Evolutionary conservation across 2,329 filamentous ascomycete genomes (phyloP), one percentile per base, ranked within the genome.

Genomic region (Talaromyces sp.): DNA sequence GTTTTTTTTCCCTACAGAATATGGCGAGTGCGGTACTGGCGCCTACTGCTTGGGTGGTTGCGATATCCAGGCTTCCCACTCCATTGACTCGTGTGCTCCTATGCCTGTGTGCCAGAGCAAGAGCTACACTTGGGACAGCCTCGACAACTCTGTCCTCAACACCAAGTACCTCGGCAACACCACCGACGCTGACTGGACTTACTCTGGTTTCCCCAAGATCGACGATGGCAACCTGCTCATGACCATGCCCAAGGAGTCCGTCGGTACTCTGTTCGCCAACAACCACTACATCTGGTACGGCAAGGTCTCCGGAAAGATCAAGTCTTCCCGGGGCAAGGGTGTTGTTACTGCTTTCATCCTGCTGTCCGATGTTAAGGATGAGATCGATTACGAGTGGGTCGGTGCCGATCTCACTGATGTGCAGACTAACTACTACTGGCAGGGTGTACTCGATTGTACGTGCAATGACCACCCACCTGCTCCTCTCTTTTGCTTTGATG

Each of bases 331-430:
- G 66, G 92, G 91, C 52, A 77, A 80, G 41, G 94, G 94, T 80
- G 94, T 99, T 19, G 89, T 99, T n/a, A 95, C 91, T 2, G 93
- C 91, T 27, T 99, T 99, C 71, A 99, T 99, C 71, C 80, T 97
- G 68, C 85, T 97, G 74, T 92, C 89, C 32, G 93, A 97, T 67
- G 89, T 95, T 68, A 96, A 97, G 81, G 94, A 99, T 69, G 94
- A 99, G 75, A 96, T 99, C 66, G 94, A 99, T 77, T 97, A 91
- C 71, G 94, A 99, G 73, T 97, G 89, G 71, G 83, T 99, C 49
- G 94, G 94, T 61, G 83, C 83, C 40, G 90, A 97, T 67, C 79
- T 96, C 57, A 69, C 79, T 42, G 83, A 82, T 57, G 90, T 88
- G 16, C 92, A 99, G 79, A 94, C 91, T 70, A 99, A 99, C 79